These are phyloP conservation scores for Lipomyces japonicus DNA, from an alignment of 805 yeast genomes.

Conservation along the genomic window DNA sequence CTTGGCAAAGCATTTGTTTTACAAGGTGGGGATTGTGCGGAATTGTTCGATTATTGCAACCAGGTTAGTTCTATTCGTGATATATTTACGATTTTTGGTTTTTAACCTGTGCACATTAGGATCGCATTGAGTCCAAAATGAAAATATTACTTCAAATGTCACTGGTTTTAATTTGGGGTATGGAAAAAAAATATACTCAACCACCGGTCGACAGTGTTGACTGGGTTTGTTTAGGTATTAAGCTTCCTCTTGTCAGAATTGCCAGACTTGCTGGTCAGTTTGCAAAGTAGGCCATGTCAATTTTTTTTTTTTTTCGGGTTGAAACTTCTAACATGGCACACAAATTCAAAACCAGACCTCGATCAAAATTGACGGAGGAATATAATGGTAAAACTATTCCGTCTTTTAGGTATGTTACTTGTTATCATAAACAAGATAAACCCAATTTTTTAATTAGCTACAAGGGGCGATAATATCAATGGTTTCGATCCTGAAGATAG, in stretches of 20 bases:
- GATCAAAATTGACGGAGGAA: conserved; percentile 44
- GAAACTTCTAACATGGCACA: neutral
- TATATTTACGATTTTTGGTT: neutral
- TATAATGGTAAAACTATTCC: conserved; percentile 41
- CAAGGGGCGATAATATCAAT: conserved; percentile 44
- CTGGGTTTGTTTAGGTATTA: conserved; percentile 30
- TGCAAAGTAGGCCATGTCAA: conserved; percentile 37
- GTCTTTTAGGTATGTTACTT: conserved; percentile 36
- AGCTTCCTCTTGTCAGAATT: conserved; percentile 41
- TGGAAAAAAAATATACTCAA: neutral
- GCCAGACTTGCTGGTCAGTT: conserved; percentile 47
- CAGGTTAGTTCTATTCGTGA: conserved; percentile 13
- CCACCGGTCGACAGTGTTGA: neutral
- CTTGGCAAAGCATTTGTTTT: conserved; percentile 44
- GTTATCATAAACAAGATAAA: neutral
- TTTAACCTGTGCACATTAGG: conserved; percentile 2
- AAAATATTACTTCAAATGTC: conserved; percentile 45
- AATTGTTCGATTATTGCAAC: conserved; percentile 43
- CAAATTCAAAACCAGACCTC: conserved; percentile 31
- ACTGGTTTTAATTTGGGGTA: conserved; percentile 43
- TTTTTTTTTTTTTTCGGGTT: neutral
- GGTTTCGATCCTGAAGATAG: conserved; percentile 42
- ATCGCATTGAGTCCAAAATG: conserved; percentile 41
- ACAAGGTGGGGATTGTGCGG: conserved; percentile 48
- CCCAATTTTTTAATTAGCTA: neutral